These are phyloP conservation scores for Pseudomicrostroma phylloplanum DNA, from an alignment of 1,284 basidiomycete genomes.

Conservation along the genomic window DNA sequence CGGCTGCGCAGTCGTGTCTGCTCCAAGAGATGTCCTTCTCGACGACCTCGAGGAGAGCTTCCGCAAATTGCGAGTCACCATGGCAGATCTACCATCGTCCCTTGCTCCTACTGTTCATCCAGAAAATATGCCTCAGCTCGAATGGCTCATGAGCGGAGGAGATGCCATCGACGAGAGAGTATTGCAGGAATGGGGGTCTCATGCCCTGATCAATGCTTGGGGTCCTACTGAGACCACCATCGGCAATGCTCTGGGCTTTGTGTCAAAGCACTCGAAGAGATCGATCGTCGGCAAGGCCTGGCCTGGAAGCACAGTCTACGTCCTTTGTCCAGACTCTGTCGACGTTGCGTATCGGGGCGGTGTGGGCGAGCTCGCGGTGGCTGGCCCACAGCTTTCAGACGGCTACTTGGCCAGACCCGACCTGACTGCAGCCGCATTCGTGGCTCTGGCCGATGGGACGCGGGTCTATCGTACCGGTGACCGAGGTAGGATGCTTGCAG, in stretches of 20 bases:
- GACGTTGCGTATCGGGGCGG: slow-evolving; percentile 25
- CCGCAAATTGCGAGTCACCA: slow-evolving; percentile 35
- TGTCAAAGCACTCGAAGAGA: slow-evolving; percentile 25
- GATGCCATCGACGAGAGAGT: slow-evolving; percentile 45
- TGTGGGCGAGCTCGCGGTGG: slow-evolving; percentile 44
- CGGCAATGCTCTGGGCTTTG: slow-evolving; percentile 46
- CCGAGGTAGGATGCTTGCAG: slow-evolving; percentile 39
- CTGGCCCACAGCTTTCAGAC: slow-evolving; percentile 45
- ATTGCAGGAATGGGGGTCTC: slow-evolving; percentile 36
- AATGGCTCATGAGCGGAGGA: slow-evolving; percentile 50
- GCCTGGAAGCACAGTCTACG: slow-evolving; percentile 31
- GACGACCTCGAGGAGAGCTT: slow-evolving; percentile 40
- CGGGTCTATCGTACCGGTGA: slow-evolving; percentile 48
- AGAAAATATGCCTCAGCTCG: slow-evolving; percentile 30
- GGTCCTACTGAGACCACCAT: slow-evolving; percentile 49
- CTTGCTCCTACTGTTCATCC: slow-evolving; percentile 42
- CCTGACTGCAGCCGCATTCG: slow-evolving; percentile 38
- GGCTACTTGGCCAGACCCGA: slow-evolving; percentile 40
- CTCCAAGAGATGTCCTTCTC: slow-evolving; percentile 41
- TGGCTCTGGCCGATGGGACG: slow-evolving; percentile 27
- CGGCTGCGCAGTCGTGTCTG: slow-evolving; percentile 40
- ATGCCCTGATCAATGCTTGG: slow-evolving; percentile 47
- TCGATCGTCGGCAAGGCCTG: slow-evolving; percentile 39
- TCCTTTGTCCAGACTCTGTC: slow-evolving; percentile 23
- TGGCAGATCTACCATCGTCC: slow-evolving; percentile 45